Evolutionary conservation across 768 basidiomycete genomes (phyloP).

Genomic region (Leccinellum luteum): DNA sequence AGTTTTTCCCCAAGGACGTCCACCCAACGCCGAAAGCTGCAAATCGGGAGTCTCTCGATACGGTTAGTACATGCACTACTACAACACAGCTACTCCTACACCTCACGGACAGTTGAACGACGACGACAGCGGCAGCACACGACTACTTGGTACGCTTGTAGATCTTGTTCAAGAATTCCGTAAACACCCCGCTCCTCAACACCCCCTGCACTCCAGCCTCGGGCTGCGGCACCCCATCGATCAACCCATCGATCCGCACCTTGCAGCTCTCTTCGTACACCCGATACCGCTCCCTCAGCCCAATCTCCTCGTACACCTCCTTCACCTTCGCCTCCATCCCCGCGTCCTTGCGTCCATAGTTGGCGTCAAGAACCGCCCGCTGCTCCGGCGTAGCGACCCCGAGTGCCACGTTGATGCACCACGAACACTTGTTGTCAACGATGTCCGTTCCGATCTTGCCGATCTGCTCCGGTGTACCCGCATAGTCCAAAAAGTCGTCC

Average conservation of each 20-base stretch:
- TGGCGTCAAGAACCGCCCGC: slow-evolving; percentile 56
- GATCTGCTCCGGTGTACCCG: slow-evolving; percentile 84
- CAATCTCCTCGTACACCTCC: slow-evolving; percentile 67
- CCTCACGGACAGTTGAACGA: background rate
- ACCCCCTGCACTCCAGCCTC: slow-evolving; percentile 39
- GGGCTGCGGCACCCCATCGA: slow-evolving; percentile 69
- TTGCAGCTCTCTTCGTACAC: slow-evolving; percentile 80
- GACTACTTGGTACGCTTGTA: slow-evolving; percentile 57
- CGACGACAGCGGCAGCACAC: too few species aligned
- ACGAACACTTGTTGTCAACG: slow-evolving; percentile 97
- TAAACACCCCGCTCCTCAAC: slow-evolving; percentile 70
- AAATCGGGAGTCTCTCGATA: too few species aligned
- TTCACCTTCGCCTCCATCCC: slow-evolving; percentile 57
- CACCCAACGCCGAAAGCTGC: too few species aligned
- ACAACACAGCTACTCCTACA: background rate
- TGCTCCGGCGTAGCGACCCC: slow-evolving; percentile 52
- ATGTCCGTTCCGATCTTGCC: slow-evolving; percentile 99
- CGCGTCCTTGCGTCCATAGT: slow-evolving; percentile 59
- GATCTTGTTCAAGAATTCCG: slow-evolving; percentile 86
- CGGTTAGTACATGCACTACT: background rate
- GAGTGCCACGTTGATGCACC: slow-evolving; percentile 91
- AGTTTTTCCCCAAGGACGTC: too few species aligned
- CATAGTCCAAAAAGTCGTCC: slow-evolving; percentile 95
- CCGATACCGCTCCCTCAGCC: slow-evolving; percentile 62
- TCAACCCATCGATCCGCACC: slow-evolving; percentile 60